These are phyloP conservation scores for Fraxinus cuspidata DNA, from an alignment of 257 asterid genomes.

Conservation along the genomic window DNA sequence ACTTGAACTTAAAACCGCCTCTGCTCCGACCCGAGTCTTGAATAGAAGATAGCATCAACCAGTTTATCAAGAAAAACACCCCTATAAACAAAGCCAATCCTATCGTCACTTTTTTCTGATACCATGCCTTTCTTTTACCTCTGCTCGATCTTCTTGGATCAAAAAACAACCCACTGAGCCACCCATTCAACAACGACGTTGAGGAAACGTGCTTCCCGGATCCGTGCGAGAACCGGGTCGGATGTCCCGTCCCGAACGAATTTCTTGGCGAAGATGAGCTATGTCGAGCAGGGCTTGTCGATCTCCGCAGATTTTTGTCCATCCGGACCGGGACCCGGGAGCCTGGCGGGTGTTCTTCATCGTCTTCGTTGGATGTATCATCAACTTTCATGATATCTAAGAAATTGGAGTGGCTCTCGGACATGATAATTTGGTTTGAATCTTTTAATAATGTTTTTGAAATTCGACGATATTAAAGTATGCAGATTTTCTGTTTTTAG, in stretches of 20 bases:
- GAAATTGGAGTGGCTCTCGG: constrained; percentile 20
- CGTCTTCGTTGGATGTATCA: constrained; percentile 28
- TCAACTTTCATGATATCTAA: constrained; percentile 23
- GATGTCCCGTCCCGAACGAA: constrained; percentile 35
- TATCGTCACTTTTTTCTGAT: constrained; percentile 36
- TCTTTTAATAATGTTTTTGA: background rate
- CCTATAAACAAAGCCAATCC: constrained; percentile 50
- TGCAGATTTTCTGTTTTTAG: background rate
- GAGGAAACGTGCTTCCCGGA: constrained; percentile 38
- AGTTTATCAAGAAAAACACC: constrained; percentile 49
- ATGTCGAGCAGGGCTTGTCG: constrained; percentile 36
- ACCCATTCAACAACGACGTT: constrained; percentile 31
- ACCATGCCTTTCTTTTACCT: constrained; percentile 50
- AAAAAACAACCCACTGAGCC: constrained; percentile 30
- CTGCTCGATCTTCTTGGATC: constrained; percentile 40
- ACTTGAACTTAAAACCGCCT: constrained; percentile 45
- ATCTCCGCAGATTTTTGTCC: constrained; percentile 13
- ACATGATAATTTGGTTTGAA: background rate
- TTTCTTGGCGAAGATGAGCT: constrained; percentile 38
- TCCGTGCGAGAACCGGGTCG: constrained; percentile 30
- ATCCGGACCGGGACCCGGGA: constrained; percentile 21
- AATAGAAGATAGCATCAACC: constrained; percentile 89
- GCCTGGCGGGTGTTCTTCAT: constrained; percentile 25
- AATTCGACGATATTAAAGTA: background rate
- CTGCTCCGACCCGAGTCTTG: constrained; percentile 47